These are phyloP conservation scores for Lepraria neglecta DNA, from an alignment of 495 filamentous ascomycete genomes.

Conservation along the genomic window DNA sequence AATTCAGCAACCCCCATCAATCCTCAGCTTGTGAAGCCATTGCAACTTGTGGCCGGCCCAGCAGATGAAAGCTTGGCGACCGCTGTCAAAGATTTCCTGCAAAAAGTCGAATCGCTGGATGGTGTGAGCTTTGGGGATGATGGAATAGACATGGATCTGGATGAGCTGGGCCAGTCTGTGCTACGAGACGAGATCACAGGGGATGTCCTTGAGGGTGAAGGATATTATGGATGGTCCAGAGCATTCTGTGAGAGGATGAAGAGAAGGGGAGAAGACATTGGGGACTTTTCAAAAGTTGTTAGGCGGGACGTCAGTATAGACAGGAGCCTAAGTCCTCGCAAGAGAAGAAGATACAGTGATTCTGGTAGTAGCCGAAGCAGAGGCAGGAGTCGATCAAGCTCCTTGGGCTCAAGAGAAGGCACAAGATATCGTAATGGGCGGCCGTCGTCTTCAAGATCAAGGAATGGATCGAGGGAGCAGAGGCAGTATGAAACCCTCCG, in stretches of 20 bases:
- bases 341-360: constrained; percentile 45
- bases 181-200: constrained; percentile 54
- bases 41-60: constrained; percentile 67
- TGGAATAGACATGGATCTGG: constrained; percentile 50
- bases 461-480: constrained; percentile 23
- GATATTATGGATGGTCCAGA: constrained; percentile 83
- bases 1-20: constrained; percentile 70
- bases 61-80: constrained; percentile 58
- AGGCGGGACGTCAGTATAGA: constrained; percentile 27
- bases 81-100: constrained; percentile 62
- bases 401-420: constrained; percentile 14
- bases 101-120: constrained; percentile 62
- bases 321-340: constrained; percentile 35
- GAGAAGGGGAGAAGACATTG: constrained; percentile 42
- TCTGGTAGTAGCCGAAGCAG: constrained; percentile 37
- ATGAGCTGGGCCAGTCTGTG: constrained; percentile 66
- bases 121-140: constrained; percentile 36
- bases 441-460: constrained; percentile 31
- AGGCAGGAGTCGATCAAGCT: constrained; percentile 33
- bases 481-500: constrained; percentile 21
- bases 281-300: constrained; percentile 20
- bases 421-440: constrained; percentile 27
- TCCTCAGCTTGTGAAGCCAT: constrained; percentile 61
- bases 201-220: constrained; percentile 55
- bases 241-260: constrained; percentile 79